Conservation (phyloP, 2,329 filamentous ascomycete genomes). For the Allantophomopsis cytisporea region DNA sequence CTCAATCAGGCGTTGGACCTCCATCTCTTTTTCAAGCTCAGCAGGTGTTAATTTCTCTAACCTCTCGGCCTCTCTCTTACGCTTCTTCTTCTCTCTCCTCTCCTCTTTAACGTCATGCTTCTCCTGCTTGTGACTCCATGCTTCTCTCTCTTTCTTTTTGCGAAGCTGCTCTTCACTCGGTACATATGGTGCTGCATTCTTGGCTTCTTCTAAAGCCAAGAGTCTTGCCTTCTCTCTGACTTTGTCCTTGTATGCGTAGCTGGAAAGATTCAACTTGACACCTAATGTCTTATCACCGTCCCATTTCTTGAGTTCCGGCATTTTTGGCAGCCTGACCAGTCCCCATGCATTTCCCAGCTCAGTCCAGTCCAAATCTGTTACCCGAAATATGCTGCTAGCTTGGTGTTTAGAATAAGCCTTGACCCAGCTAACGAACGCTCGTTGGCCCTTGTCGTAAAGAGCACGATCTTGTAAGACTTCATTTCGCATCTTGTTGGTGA, state of each 20-base stretch:
- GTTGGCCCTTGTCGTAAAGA: conserved; percentile 72
- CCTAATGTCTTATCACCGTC: conserved; percentile 52
- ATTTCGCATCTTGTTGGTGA: conserved; percentile 46
- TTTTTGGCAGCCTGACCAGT: conserved; percentile 73
- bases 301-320: conserved; percentile 78
- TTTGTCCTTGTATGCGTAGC: conserved; percentile 60
- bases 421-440: conserved; percentile 87
- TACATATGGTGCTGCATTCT: conserved; percentile 23
- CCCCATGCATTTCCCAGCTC: conserved; percentile 77
- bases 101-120: conserved; percentile 47
- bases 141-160: conserved; percentile 49
- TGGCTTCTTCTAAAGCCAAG: conserved; percentile 36
- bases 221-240: conserved; percentile 51
- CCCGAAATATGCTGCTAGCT: conserved; percentile 79
- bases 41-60: conserved; percentile 55
- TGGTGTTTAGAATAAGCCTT: conserved; percentile 85
- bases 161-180: conserved; percentile 28
- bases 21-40: conserved; percentile 47
- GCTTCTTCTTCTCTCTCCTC: conserved; percentile 49
- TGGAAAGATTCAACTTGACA: conserved; percentile 51
- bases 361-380: conserved; percentile 71
- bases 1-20: conserved; percentile 50
- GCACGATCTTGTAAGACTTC: conserved; percentile 36
- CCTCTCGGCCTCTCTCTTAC: conserved; percentile 49
- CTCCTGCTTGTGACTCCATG: conserved; percentile 63